A percentile compares a stretch with the other conserved stretches of the same genome.
Evolutionary conservation across 345 rosid species (phyloP).

Genomic region (Bruguiera parviflora): DNA sequence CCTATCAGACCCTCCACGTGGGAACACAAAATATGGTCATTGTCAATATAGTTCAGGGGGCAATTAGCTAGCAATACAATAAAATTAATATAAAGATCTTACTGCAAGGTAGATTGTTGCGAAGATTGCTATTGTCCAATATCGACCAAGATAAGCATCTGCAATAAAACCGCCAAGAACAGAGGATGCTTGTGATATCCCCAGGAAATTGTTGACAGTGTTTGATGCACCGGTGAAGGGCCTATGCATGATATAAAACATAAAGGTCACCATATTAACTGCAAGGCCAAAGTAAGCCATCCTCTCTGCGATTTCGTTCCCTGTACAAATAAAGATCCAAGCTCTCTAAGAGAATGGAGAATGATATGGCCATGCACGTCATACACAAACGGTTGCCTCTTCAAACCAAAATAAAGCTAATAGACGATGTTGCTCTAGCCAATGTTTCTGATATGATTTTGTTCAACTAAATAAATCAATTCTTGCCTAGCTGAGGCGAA

Average conservation of each 20-base stretch:
- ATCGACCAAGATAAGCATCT: slow-evolving; percentile 92
- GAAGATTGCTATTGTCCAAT: slow-evolving; percentile 92
- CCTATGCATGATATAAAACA: slow-evolving; percentile 85
- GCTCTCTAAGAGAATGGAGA: not conserved
- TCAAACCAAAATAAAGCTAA: not conserved
- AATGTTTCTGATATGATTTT: no score
- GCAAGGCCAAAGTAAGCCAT: slow-evolving; percentile 93
- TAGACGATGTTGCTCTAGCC: no score
- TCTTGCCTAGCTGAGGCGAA: no score
- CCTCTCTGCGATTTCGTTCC: slow-evolving; percentile 95
- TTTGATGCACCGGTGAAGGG: slow-evolving; percentile 81
- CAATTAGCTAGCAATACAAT: not conserved
- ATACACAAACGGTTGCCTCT: not conserved
- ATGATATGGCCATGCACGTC: no score
- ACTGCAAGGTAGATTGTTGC: slow-evolving; percentile 80
- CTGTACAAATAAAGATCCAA: slow-evolving; percentile 31
- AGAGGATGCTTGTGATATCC: slow-evolving; percentile 90
- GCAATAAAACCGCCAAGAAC: slow-evolving; percentile 91
- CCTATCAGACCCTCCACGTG: slow-evolving; percentile 78
- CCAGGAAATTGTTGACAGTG: slow-evolving; percentile 84
- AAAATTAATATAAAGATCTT: slow-evolving; percentile 13
- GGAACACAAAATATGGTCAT: not conserved
- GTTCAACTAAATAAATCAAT: no score
- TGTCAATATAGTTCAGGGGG: not conserved
- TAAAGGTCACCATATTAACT: slow-evolving; percentile 90